Evolutionary conservation across 495 filamentous ascomycete genomes (phyloP).

Genomic region (Xylaria castorea): DNA sequence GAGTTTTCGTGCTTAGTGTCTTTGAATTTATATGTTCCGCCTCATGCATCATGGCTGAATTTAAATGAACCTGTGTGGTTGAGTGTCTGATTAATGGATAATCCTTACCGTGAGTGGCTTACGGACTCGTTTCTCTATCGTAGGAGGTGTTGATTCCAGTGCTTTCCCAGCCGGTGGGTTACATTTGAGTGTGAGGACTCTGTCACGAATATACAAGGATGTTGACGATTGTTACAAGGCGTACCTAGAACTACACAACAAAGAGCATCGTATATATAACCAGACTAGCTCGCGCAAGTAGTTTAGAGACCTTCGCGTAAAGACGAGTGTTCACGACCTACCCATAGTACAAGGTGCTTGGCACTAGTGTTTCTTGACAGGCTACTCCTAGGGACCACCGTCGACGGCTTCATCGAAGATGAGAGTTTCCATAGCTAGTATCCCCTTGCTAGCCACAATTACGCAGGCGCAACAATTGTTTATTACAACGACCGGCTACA

Average conservation of each 20-base stretch:
- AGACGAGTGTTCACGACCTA: not conserved
- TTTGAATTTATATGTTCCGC: too few species aligned
- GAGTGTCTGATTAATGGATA: not conserved
- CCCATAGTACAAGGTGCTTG: not conserved
- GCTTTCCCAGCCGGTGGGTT: not conserved
- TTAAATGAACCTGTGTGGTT: not conserved
- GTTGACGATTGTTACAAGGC: too few species aligned
- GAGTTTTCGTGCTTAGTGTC: too few species aligned
- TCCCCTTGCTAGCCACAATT: not conserved
- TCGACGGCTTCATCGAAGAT: not conserved
- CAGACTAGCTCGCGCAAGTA: not conserved
- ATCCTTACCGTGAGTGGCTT: not conserved
- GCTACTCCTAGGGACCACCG: not conserved
- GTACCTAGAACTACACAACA: not conserved
- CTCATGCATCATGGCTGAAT: not conserved
- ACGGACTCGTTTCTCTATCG: not conserved
- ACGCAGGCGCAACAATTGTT: conserved; percentile 9
- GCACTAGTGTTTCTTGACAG: not conserved
- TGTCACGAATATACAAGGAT: not conserved
- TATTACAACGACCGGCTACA: not conserved
- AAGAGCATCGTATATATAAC: not conserved
- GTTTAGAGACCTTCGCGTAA: not conserved
- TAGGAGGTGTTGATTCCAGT: not conserved
- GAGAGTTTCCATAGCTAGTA: not conserved
- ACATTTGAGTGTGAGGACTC: not conserved